Evolutionary conservation across 169 alveolate genomes (phyloP), one percentile per base, ranked within the genome.

Genomic region (Nephromyces sp.): DNA sequence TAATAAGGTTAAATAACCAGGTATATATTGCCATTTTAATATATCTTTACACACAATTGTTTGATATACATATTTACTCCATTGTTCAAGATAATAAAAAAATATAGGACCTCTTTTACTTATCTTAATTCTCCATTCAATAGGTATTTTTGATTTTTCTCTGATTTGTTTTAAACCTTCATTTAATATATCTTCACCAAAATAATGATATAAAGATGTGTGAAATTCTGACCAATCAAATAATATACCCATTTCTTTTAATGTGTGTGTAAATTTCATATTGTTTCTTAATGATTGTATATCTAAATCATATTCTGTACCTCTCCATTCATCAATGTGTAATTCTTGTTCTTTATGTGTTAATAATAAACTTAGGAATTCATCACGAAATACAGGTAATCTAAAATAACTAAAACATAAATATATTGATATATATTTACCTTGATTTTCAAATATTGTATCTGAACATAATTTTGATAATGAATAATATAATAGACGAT

Each of bases 271-370:
- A 57, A 57, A 6, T 62, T 69, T 65, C n/a, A n/a, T n/a, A 34
- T 62, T 70, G 31, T 32, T 53, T 30, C 25, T 31, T 25, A 75
- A 22, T 6, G 66, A 51, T 30, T n/a, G 35, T 34, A 15, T 31
- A 34, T 75, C 81, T 29, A 75, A 52, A n/a, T 1, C 22, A 22
- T 51, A 75, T 32, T 75, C 81, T 3, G 81, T 75, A 6, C 80
- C 79, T 1, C 77, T 25, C 84, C 84, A 78, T 66, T 78, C 84
- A 53, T 53, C 75, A 6, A 78, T 61, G 34, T 34, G 57, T 28
- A 51, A 52, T 0, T 74, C 35, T 0, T 32, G 69, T 24, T 68
- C 77, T 2, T 8, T 66, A 0, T 64, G 53, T 6, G 69, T 28
- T 64, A 75, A 70, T 30, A 75, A 53, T 22, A 75, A 25, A 28